Base-by-base conservation (phyloP, 2,329 filamentous ascomycete genomes). In the Paraconiothyrium brasiliense region DNA sequence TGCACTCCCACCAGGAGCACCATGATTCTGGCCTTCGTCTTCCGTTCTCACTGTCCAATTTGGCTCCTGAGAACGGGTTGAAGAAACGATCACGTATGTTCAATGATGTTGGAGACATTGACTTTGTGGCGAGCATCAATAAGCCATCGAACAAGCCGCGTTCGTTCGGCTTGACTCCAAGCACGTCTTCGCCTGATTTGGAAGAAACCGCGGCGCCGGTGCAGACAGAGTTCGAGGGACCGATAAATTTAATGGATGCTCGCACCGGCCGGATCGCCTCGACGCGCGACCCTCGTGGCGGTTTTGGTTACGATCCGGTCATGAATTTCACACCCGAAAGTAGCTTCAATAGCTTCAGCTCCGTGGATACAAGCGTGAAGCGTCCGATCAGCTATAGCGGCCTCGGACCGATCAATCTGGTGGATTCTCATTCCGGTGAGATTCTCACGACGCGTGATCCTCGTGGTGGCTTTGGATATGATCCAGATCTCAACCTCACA, bases 401-500 rank as follows among this genome's bases (percentile, higher is more conserved):
- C n/a, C 43, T 46, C n/a, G 50, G 50, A n/a, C 35, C 50, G 2
- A 43, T 54, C 35, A 54, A 54, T 16, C 50, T 43, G 8, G 13
- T 43, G 34, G 55, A 58, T 7, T 30, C 10, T n/a, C 24, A 44
- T 9, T 14, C 22, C 3, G 37, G 30, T 8, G 27, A 46, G 16
- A 49, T 41, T 16, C 11, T 59, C 9, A 14, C 16, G 7, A 34
- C 57, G 22, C 7, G 9, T 24, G 39, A 52, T 24, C 20, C 51
- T 41, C 43, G 43, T 4, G 54, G 54, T 44, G 71, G 71, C 7
- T 70, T 72, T 55, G 71, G 68, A 46, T 73, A 69, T 41, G 64
- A 66, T 0, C 27, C 52, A 2, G 41, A 10, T 3, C 13, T 41
- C 20, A 54, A 54, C 35, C 43, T 37, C 35, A 54, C 50, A 9